These are phyloP conservation scores for Golovinomyces cichoracearum DNA, from an alignment of 2,329 filamentous ascomycete species.

Conservation along the genomic window DNA sequence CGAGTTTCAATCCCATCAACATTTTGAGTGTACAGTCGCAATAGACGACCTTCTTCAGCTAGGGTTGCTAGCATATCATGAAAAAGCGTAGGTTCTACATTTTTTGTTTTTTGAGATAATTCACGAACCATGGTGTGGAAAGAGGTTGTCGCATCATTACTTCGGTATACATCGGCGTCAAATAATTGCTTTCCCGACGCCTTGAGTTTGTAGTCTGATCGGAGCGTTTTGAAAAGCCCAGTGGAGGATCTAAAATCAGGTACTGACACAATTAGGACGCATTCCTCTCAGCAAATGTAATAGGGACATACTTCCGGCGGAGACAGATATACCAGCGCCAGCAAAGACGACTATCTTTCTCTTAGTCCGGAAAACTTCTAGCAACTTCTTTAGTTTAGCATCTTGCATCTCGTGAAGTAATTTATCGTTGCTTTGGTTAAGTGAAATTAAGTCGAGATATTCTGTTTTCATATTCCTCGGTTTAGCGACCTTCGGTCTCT, in stretches of 20 bases:
- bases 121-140: slow-evolving; percentile 94
- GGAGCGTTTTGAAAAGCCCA: slow-evolving; percentile 66
- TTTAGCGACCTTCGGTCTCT: slow-evolving; percentile 43
- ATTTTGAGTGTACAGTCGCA: slow-evolving; percentile 88
- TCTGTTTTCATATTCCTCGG: slow-evolving; percentile 52
- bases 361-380: slow-evolving; percentile 56
- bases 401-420: slow-evolving; percentile 28
- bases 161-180: slow-evolving; percentile 90
- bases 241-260: slow-evolving; percentile 86
- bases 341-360: slow-evolving; percentile 94
- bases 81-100: slow-evolving; percentile 61
- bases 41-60: slow-evolving; percentile 58
- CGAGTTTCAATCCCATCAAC: slow-evolving; percentile 84
- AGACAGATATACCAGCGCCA: slow-evolving; percentile 88
- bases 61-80: slow-evolving; percentile 83
- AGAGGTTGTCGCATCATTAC: slow-evolving; percentile 61
- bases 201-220: slow-evolving; percentile 71
- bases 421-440: slow-evolving; percentile 20
- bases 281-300: slow-evolving; percentile 2
- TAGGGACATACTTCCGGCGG: slow-evolving; percentile 51
- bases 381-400: slow-evolving; percentile 39
- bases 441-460: slow-evolving; percentile 41
- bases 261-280: slow-evolving; percentile 24
- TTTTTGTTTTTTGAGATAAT: slow-evolving; percentile 51
- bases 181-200: slow-evolving; percentile 87